A percentile compares a stretch with the other conserved stretches of the same genome.
These are phyloP conservation scores for Suaeda aralocaspica DNA, from an alignment of 148 eudicot species.

Conservation along the genomic window DNA sequence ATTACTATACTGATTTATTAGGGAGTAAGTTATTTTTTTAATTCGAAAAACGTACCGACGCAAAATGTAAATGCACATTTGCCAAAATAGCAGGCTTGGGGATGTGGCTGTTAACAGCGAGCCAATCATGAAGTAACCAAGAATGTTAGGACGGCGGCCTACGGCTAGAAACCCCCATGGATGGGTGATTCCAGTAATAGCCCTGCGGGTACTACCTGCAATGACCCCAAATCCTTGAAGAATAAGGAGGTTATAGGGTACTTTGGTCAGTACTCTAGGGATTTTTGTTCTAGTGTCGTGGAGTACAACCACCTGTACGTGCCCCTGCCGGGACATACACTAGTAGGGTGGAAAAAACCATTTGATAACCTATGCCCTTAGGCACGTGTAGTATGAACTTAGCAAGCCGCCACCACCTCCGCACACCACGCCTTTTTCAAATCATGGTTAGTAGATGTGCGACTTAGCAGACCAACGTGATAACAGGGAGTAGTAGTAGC, in stretches of 20 bases:
- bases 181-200: slow-evolving; percentile 36
- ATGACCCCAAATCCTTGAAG: slow-evolving; percentile 39
- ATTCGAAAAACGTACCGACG: slow-evolving; percentile 31
- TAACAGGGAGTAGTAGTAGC: neutral
- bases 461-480: neutral
- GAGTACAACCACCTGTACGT: slow-evolving; percentile 44
- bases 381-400: slow-evolving; percentile 18
- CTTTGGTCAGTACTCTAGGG: slow-evolving; percentile 41
- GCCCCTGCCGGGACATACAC: slow-evolving; percentile 40
- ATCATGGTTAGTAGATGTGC: neutral
- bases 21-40: too few species aligned
- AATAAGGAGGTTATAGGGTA: slow-evolving; percentile 37
- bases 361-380: slow-evolving; percentile 45
- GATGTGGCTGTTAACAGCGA: slow-evolving; percentile 34
- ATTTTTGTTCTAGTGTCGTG: slow-evolving; percentile 15
- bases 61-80: slow-evolving; percentile 44
- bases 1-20: too few species aligned
- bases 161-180: slow-evolving; percentile 37
- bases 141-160: slow-evolving; percentile 34
- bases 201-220: slow-evolving; percentile 37
- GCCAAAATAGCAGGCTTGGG: slow-evolving; percentile 43
- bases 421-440: neutral
- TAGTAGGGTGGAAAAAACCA: slow-evolving; percentile 37
- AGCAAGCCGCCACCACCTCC: neutral
- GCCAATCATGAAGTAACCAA: slow-evolving; percentile 53